A percentile compares a stretch with the other conserved stretches of the same genome.
Evolutionary conservation across 2,329 filamentous ascomycete genomes (phyloP).

Genomic region (Cladorrhinum sp.): DNA sequence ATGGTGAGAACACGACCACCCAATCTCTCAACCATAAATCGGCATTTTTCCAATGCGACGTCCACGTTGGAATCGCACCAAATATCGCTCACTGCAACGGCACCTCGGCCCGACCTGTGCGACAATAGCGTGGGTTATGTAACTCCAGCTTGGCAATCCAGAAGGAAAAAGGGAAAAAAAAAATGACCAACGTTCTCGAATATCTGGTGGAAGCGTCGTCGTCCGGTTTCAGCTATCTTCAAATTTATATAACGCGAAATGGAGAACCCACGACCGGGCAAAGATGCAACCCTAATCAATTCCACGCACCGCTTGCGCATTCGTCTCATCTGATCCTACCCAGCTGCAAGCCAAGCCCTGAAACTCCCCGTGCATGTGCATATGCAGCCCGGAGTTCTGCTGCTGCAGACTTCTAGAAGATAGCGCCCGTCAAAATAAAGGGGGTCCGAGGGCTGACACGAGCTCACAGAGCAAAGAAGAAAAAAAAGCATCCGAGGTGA

Average conservation of each 20-base stretch:
- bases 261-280: background rate
- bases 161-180: background rate
- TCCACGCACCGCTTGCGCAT: conserved; percentile 3
- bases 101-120: background rate
- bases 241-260: background rate
- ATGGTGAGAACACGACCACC: background rate
- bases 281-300: conserved; percentile 6
- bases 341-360: conserved; percentile 15
- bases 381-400: background rate
- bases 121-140: background rate
- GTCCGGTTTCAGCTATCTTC: background rate
- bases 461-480: background rate
- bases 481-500: background rate
- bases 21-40: background rate
- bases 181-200: background rate
- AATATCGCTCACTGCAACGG: background rate
- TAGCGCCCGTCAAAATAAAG: conserved; percentile 1
- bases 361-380: conserved; percentile 5
- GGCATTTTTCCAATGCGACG: background rate
- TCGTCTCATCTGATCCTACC: conserved; percentile 1
- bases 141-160: background rate
- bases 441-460: background rate
- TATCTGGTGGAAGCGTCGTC: background rate
- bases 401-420: conserved; percentile 15
- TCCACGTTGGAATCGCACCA: background rate